These are phyloP conservation scores for Backusella westeae DNA, from an alignment of 192 early-diverging fungal species.

Conservation along the genomic window DNA sequence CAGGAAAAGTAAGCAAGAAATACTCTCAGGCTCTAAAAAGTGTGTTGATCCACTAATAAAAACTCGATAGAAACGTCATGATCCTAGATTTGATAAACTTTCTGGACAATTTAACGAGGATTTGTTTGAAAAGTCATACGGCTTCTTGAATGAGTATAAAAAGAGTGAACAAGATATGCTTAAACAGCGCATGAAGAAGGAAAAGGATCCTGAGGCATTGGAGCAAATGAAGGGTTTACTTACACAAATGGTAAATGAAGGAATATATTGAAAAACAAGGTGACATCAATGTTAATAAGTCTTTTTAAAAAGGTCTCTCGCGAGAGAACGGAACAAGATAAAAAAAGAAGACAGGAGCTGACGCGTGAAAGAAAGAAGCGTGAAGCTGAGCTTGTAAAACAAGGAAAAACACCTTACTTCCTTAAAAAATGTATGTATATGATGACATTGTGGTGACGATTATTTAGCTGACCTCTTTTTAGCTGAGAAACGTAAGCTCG, in stretches of 20 bases:
- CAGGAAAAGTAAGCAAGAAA: constrained; percentile 43
- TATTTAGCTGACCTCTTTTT: neutral
- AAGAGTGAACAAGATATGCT: constrained; percentile 72
- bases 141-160: constrained; percentile 81
- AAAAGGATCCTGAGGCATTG: constrained; percentile 61
- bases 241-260: constrained; percentile 58
- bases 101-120: constrained; percentile 91
- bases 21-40: neutral
- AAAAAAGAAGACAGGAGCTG: constrained; percentile 52
- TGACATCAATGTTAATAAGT: neutral
- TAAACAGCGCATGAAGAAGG: constrained; percentile 59
- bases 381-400: constrained; percentile 74
- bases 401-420: constrained; percentile 95
- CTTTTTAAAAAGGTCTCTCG: constrained; percentile 18
- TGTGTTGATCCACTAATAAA: neutral
- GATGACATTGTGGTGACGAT: neutral
- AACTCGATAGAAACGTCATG: constrained; percentile 65
- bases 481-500: constrained; percentile 81
- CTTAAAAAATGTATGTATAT: constrained; percentile 77
- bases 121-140: constrained; percentile 90
- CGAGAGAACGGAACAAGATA: constrained; percentile 14
- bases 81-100: constrained; percentile 91
- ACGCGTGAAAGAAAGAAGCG: constrained; percentile 76
- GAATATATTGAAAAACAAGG: neutral
- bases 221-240: constrained; percentile 59